These are phyloP conservation scores for Alnus glutinosa DNA, from an alignment of 306 rosid genomes.

Conservation along the genomic window DNA sequence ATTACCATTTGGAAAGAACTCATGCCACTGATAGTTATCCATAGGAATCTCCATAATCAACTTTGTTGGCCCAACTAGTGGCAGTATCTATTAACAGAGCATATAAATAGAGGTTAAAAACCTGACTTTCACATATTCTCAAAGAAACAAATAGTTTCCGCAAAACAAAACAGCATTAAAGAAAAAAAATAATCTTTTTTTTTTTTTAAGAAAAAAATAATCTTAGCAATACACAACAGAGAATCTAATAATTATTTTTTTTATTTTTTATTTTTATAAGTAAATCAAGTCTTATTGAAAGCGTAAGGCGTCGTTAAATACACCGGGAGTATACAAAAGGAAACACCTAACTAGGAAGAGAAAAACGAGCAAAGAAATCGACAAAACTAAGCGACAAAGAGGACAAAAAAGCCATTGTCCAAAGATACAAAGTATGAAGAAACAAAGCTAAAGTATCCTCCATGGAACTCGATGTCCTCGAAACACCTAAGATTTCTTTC, in stretches of 20 bases:
- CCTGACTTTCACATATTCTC: background rate
- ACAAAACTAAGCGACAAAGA: too few relatives aligned
- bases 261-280: background rate
- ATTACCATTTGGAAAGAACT: slow-evolving; percentile 90
- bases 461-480: too few relatives aligned
- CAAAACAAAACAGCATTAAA: background rate
- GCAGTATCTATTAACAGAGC: slow-evolving; percentile 60
- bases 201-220: background rate
- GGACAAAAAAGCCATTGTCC: too few relatives aligned
- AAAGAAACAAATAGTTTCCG: background rate
- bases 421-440: too few relatives aligned
- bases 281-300: too few relatives aligned
- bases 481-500: too few relatives aligned
- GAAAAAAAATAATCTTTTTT: background rate
- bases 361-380: too few relatives aligned
- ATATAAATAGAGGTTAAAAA: slow-evolving; percentile 10
- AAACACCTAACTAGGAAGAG: too few relatives aligned
- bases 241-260: slow-evolving; percentile 61
- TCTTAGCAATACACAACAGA: slow-evolving; percentile 50
- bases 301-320: too few relatives aligned
- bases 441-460: too few relatives aligned
- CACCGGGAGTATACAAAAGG: too few relatives aligned
- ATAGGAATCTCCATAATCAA: slow-evolving; percentile 68
- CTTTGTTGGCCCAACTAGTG: slow-evolving; percentile 85
- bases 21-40: slow-evolving; percentile 87